Percentiles rank a stretch among this genome's conserved stretches.
These are phyloP conservation scores for Vickermania ingenoplastis DNA, from an alignment of 208 protist genomes.

Conservation along the genomic window DNA sequence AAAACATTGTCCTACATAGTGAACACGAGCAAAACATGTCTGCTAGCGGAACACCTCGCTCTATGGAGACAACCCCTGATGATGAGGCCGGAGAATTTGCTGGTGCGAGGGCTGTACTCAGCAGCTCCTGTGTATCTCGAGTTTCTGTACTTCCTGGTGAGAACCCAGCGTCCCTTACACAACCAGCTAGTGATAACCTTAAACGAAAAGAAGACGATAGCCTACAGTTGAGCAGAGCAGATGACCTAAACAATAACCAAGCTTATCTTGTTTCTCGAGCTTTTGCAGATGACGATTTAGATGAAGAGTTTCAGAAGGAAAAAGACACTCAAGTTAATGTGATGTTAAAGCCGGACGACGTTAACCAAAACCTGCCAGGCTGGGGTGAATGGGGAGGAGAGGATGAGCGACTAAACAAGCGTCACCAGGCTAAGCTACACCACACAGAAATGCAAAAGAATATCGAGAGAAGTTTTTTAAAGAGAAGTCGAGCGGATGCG, in stretches of 20 bases:
- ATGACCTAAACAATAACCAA: constrained; percentile 42
- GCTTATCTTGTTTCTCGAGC: constrained; percentile 87
- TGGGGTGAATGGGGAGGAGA: constrained; percentile 91
- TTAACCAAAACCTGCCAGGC: constrained; percentile 77
- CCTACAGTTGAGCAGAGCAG: background rate
- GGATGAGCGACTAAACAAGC: constrained; percentile 66
- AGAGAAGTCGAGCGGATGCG: constrained; percentile 79
- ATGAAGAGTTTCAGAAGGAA: constrained; percentile 85
- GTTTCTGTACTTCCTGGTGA: constrained; percentile 18
- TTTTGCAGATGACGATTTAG: constrained; percentile 85
- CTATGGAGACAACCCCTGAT: background rate
- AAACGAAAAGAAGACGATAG: constrained; percentile 2
- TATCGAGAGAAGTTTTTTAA: constrained; percentile 67
- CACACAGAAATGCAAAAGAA: constrained; percentile 39
- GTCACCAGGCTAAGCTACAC: constrained; percentile 51
- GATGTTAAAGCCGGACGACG: constrained; percentile 80
- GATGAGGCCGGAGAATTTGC: constrained; percentile 18
- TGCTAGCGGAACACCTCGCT: background rate
- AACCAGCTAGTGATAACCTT: constrained; percentile 3
- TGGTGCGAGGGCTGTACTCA: constrained; percentile 7
- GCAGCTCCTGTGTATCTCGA: constrained; percentile 9
- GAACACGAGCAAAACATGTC: background rate
- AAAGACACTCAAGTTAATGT: constrained; percentile 80
- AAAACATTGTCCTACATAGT: background rate
- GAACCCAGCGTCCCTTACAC: background rate